Evolutionary conservation across 495 filamentous ascomycete species (phyloP).

Genomic region (Aspergillus cavernicola): DNA sequence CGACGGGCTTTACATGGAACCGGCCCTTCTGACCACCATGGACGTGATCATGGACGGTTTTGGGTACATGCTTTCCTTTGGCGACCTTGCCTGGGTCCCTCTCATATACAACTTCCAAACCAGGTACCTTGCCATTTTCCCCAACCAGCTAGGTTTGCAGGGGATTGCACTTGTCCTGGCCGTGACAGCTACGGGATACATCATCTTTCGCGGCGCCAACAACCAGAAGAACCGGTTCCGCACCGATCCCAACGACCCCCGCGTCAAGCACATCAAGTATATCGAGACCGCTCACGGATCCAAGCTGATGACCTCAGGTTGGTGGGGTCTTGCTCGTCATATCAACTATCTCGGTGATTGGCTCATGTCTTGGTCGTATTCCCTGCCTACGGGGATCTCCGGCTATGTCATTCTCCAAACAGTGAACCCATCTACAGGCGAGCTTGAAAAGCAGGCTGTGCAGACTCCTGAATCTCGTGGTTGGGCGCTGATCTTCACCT

Average conservation of each 20-base stretch:
- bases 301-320: slow-evolving; percentile 78
- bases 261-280: slow-evolving; percentile 75
- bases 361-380: slow-evolving; percentile 90
- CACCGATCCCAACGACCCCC: slow-evolving; percentile 79
- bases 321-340: slow-evolving; percentile 92
- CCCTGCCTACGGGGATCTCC: slow-evolving; percentile 81
- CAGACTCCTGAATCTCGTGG: slow-evolving; percentile 66
- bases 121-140: slow-evolving; percentile 83
- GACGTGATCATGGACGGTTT: slow-evolving; percentile 95
- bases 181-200: slow-evolving; percentile 68
- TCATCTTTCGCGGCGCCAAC: slow-evolving; percentile 89
- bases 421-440: slow-evolving; percentile 46
- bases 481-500: slow-evolving; percentile 84
- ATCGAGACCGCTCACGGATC: slow-evolving; percentile 82
- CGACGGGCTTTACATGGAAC: slow-evolving; percentile 86
- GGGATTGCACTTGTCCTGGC: slow-evolving; percentile 60
- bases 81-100: slow-evolving; percentile 90
- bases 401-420: slow-evolving; percentile 61
- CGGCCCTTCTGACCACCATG: slow-evolving; percentile 90
- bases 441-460: slow-evolving; percentile 55
- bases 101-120: slow-evolving; percentile 84
- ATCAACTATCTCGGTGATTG: slow-evolving; percentile 99
- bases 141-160: slow-evolving; percentile 64
- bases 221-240: slow-evolving; percentile 94
- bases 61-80: slow-evolving; percentile 94